Conservation (phyloP, 2,329 filamentous ascomycete species). For the Paracorniculantispora psalliotae region DNA sequence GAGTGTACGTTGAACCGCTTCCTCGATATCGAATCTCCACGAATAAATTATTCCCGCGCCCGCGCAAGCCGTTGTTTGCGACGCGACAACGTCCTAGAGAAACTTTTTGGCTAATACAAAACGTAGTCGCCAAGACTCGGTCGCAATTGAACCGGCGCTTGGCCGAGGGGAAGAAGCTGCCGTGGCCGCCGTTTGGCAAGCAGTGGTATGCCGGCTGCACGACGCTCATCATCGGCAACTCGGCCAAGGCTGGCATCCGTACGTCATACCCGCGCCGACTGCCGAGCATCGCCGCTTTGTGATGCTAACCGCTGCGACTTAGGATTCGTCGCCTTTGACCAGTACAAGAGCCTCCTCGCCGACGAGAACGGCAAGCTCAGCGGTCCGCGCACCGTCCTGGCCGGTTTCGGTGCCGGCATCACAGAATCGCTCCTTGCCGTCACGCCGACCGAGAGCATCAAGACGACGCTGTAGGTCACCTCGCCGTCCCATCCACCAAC, state of each 20-base stretch:
- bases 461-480: conserved; percentile 77
- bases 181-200: conserved; percentile 86
- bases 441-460: conserved; percentile 96
- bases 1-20: conserved; percentile 61
- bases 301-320: conserved; percentile 7
- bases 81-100: too few relatives aligned
- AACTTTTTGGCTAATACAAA: conserved; percentile 10
- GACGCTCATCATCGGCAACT: conserved; percentile 93
- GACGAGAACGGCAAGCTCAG: conserved; percentile 84
- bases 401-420: conserved; percentile 89
- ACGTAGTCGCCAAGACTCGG: conserved; percentile 82
- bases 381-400: conserved; percentile 84
- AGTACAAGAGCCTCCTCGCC: conserved; percentile 78
- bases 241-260: conserved; percentile 92
- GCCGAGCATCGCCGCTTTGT: too few relatives aligned
- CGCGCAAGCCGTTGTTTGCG: too few relatives aligned
- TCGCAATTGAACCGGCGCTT: conserved; percentile 87
- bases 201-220: conserved; percentile 99
- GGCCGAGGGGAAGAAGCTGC: conserved; percentile 76
- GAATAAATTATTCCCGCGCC: not conserved
- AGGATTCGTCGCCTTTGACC: conserved; percentile 94
- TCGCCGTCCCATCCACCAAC: too few relatives aligned
- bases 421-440: conserved; percentile 92
- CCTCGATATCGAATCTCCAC: not conserved
- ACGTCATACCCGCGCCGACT: too few relatives aligned